These are phyloP conservation scores for Leucaena leucocephala DNA, from an alignment of 306 rosid genomes.

Conservation along the genomic window DNA sequence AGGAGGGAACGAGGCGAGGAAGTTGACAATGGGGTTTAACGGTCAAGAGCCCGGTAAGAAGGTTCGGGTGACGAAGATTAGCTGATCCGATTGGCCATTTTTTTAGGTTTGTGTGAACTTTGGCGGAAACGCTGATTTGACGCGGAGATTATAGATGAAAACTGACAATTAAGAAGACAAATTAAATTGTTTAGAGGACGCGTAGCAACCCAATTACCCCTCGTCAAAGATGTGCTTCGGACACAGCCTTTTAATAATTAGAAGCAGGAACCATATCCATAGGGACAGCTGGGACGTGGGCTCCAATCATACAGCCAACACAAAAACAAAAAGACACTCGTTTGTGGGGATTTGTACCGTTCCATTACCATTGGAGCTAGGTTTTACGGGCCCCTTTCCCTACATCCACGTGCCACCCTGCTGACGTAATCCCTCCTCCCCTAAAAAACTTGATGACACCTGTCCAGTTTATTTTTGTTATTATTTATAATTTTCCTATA, in stretches of 20 bases:
- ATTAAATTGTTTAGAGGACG: not conserved
- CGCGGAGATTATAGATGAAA: conserved; percentile 36
- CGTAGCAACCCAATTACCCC: not conserved
- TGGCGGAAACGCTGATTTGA: conserved; percentile 27
- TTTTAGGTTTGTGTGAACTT: not conserved
- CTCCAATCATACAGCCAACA: conserved; percentile 36
- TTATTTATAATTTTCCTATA: too few relatives aligned
- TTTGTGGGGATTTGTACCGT: not conserved
- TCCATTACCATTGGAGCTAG: conserved; percentile 16
- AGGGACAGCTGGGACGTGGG: not conserved
- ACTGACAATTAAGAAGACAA: not conserved
- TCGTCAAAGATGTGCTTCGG: not conserved
- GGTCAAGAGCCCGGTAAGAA: not conserved
- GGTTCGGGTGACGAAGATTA: too few relatives aligned
- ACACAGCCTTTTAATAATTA: not conserved
- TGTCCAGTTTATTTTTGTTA: conserved; percentile 38
- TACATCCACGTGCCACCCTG: conserved; percentile 48
- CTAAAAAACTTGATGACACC: conserved; percentile 31
- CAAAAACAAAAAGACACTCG: conserved; percentile 13
- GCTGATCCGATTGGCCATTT: not conserved
- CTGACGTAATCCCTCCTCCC: not conserved
- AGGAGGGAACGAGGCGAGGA: not conserved
- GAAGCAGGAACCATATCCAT: too few relatives aligned
- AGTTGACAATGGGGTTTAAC: conserved; percentile 13
- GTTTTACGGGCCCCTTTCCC: not conserved